Evolutionary conservation across 2,329 filamentous ascomycete species (phyloP).

Genomic region (Xylaria sp.): DNA sequence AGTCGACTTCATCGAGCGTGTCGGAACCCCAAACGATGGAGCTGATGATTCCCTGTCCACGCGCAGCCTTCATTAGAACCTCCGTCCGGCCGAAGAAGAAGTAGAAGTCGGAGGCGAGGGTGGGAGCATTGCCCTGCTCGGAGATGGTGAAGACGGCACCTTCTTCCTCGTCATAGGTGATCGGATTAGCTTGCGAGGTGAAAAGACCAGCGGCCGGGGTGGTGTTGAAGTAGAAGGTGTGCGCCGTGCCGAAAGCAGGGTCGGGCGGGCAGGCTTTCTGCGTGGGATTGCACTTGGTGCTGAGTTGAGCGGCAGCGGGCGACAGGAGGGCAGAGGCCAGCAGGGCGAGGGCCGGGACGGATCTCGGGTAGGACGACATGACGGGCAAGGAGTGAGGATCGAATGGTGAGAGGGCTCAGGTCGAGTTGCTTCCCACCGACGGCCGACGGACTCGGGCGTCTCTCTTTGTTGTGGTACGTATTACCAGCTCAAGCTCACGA

Average conservation of each 20-base stretch:
- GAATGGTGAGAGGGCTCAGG: background rate
- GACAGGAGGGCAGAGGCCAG: slow-evolving; percentile 39
- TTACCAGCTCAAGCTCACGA: background rate
- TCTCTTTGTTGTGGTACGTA: background rate
- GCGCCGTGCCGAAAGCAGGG: slow-evolving; percentile 61
- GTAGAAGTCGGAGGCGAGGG: slow-evolving; percentile 73
- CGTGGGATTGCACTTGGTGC: slow-evolving; percentile 71
- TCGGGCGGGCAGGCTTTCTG: slow-evolving; percentile 65
- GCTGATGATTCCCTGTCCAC: slow-evolving; percentile 70
- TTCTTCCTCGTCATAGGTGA: slow-evolving; percentile 55
- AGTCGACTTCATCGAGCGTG: slow-evolving; percentile 82
- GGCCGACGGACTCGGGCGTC: background rate
- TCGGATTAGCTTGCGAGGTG: slow-evolving; percentile 61
- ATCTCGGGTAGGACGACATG: slow-evolving; percentile 11
- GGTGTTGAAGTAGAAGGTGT: slow-evolving; percentile 60
- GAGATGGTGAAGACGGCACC: slow-evolving; percentile 69
- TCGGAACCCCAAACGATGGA: slow-evolving; percentile 80
- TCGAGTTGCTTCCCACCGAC: background rate
- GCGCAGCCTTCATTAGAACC: slow-evolving; percentile 69
- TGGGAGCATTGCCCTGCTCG: slow-evolving; percentile 68
- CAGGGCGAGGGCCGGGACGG: slow-evolving; percentile 35
- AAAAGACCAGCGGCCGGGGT: slow-evolving; percentile 57
- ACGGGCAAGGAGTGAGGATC: background rate
- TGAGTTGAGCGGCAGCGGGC: slow-evolving; percentile 64
- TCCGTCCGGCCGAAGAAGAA: slow-evolving; percentile 82